Evolutionary conservation across 305 asterid genomes (phyloP).

Genomic region (Fraxinus velutina): DNA sequence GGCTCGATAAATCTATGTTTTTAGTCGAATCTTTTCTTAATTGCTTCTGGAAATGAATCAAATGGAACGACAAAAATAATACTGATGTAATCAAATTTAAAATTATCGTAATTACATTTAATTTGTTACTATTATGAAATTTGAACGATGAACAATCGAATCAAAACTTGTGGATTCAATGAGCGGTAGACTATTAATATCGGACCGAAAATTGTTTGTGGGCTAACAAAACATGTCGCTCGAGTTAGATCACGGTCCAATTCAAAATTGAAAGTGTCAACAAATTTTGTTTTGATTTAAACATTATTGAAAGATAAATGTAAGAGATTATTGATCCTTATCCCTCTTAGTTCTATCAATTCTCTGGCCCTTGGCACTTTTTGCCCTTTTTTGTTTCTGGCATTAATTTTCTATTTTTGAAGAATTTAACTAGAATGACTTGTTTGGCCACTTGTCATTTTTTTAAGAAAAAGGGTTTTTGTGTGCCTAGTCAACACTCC

Average conservation of each 20-base stretch:
- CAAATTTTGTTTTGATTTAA: neutral
- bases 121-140: neutral
- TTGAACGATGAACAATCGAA: neutral
- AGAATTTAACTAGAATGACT: neutral
- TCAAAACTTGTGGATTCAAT: neutral
- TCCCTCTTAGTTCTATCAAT: neutral
- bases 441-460: neutral
- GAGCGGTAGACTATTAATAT: neutral
- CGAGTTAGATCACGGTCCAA: neutral
- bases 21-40: neutral
- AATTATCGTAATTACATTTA: neutral
- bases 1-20: neutral
- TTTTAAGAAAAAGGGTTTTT: neutral
- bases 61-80: neutral
- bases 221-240: neutral
- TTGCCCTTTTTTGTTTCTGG: neutral
- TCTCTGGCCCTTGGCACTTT: no score
- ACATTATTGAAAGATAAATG: neutral
- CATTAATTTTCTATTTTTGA: no score
- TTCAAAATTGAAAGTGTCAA: neutral
- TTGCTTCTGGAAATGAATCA: neutral
- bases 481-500: neutral
- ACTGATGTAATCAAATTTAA: no score
- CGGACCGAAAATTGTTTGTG: neutral
- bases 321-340: neutral